Conservation (phyloP, 441 rosid species). For the Flueggea neowawraea region DNA sequence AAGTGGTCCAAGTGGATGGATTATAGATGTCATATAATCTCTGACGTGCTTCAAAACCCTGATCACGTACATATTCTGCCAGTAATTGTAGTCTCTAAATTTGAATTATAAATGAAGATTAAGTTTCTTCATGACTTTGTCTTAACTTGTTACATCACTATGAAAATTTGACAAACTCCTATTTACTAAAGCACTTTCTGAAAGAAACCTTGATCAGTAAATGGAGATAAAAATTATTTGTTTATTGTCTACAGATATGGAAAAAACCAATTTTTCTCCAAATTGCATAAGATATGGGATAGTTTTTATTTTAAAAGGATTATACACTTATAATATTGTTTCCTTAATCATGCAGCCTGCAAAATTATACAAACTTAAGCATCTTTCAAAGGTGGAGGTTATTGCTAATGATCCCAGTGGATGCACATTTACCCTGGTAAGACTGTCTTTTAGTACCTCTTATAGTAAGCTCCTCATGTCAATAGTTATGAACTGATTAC, state of each 20-base stretch:
- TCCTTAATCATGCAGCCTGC: slow-evolving; percentile 67
- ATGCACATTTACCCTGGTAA: slow-evolving; percentile 96
- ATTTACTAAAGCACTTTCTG: neutral
- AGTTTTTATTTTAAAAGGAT: neutral
- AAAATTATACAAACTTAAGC: slow-evolving; percentile 92
- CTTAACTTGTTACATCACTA: neutral
- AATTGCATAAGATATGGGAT: neutral
- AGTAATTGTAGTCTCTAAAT: neutral
- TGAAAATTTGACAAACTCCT: neutral
- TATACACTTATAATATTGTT: neutral
- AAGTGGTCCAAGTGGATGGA: no score
- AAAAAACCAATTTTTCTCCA: neutral
- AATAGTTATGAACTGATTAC: neutral
- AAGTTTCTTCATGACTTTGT: neutral
- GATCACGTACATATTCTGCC: neutral
- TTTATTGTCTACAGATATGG: neutral
- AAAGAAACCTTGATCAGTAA: neutral
- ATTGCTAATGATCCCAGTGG: slow-evolving; percentile 97
- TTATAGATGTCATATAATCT: no score
- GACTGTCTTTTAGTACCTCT: slow-evolving; percentile 12
- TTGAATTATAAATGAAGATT: neutral
- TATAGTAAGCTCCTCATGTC: slow-evolving; percentile 1
- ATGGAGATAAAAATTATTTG: neutral
- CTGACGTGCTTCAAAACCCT: neutral
- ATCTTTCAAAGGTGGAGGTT: slow-evolving; percentile 96